Base-by-base conservation (phyloP, 148 eudicot genomes). In the Cornus suecica region DNA sequence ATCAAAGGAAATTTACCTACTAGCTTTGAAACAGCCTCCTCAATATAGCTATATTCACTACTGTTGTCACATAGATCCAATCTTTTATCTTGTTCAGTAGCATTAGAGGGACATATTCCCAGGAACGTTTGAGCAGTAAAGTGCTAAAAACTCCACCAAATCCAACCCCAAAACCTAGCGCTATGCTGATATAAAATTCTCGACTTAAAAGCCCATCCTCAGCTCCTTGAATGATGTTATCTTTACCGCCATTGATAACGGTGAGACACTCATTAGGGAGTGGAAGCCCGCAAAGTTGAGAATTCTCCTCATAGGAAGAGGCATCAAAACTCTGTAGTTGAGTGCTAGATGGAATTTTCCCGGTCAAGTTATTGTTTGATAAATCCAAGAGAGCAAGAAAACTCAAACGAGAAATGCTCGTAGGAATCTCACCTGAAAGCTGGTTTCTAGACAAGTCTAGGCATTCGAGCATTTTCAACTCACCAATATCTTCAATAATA, bases 321-420 rank as follows among this genome's bases (percentile, higher is more conserved):
- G 81, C 54, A 28, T 76, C 56, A 54, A 78, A 80, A 25, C 78
- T 70, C 61, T 83, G 88, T 16, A 86, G 25, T 24, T 81, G 86
- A 65, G 81, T 77, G 45, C 86, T 77, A 4, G 62, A 20, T 30
- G 86, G 88, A 54, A 83, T 86, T 79, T 69, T 74, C n/a, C 87
- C 87, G 0, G 81, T 70, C 52, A 86, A 78, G 10, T 77, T 68
- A 64, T 86, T 86, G n/a, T 56, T 8, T 25, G 89, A 84, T 74
- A 84, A 72, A 70, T 86, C 77, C 61, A 86, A 48, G 48, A 51
- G 72, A 15, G 77, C 72, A 15, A 86, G 79, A 18, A 25, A 67
- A 69, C 37, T 61, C 11, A 86, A 45, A 31, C 31, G 61, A 37
- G 82, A 23, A 31, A 86, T 60, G 69, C 87, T 37, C 27, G 74